Evolutionary conservation across 306 rosid genomes (phyloP).

Genomic region (Comarum palustre): DNA sequence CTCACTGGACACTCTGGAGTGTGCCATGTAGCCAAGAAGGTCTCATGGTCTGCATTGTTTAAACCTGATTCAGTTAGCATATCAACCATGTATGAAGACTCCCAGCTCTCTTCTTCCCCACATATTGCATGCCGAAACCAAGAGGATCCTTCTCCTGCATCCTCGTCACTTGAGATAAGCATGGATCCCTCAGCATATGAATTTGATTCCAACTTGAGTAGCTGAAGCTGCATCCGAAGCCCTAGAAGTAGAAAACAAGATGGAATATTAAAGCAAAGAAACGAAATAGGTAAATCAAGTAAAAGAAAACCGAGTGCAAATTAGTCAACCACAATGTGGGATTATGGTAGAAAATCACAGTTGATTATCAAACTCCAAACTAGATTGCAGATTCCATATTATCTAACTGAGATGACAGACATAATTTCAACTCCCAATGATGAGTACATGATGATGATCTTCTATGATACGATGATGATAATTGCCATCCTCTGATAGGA

Average conservation of each 20-base stretch:
- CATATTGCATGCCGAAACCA: slow-evolving; percentile 24
- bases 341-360: neutral
- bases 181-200: slow-evolving; percentile 55
- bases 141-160: slow-evolving; percentile 44
- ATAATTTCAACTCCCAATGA: neutral
- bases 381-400: slow-evolving; percentile 1
- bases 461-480: neutral
- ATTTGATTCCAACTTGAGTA: slow-evolving; percentile 79
- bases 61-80: slow-evolving; percentile 56
- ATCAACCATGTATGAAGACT: slow-evolving; percentile 51
- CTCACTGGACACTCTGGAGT: slow-evolving; percentile 64
- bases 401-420: neutral
- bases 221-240: slow-evolving; percentile 90
- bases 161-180: slow-evolving; percentile 72
- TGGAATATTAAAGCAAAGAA: slow-evolving; percentile 14
- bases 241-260: slow-evolving; percentile 40
- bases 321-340: neutral
- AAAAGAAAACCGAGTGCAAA: neutral
- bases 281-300: neutral
- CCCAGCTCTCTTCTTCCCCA: slow-evolving; percentile 59
- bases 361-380: neutral
- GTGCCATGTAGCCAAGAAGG: slow-evolving; percentile 45
- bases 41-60: slow-evolving; percentile 33
- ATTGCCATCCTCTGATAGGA: neutral
- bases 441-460: neutral